Evolutionary conservation across 2,329 filamentous ascomycete genomes (phyloP).

Genomic region (Catunica adiposa): DNA sequence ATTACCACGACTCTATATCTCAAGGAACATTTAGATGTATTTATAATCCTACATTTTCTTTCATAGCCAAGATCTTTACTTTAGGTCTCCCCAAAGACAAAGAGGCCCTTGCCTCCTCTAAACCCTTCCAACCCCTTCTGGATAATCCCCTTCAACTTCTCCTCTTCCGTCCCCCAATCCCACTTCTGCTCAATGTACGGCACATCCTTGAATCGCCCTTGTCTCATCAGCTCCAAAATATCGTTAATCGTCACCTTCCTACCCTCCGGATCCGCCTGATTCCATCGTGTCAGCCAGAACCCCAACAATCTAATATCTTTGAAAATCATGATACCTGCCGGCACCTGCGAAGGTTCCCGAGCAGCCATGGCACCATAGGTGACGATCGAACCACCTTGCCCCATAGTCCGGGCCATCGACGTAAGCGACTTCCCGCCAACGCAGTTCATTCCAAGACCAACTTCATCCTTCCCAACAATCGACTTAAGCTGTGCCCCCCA

Average conservation of each 20-base stretch:
- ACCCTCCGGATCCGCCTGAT: conserved; percentile 51
- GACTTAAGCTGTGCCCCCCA: conserved; percentile 42
- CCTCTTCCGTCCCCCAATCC: conserved; percentile 63
- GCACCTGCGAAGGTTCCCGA: conserved; percentile 65
- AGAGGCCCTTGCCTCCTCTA: conserved; percentile 74
- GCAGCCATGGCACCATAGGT: conserved; percentile 87
- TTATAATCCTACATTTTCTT: neutral
- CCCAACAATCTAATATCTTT: conserved; percentile 77
- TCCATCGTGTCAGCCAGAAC: conserved; percentile 92
- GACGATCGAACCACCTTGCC: conserved; percentile 56
- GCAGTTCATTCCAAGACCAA: conserved; percentile 77
- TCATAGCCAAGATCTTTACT: no score
- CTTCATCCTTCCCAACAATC: conserved; percentile 54
- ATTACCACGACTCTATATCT: neutral
- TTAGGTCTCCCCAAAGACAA: conserved; percentile 54
- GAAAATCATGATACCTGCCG: conserved; percentile 80
- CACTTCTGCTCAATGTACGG: conserved; percentile 72
- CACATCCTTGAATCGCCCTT: conserved; percentile 64
- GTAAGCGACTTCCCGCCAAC: conserved; percentile 79
- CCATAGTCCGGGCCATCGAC: conserved; percentile 58
- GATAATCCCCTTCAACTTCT: conserved; percentile 53
- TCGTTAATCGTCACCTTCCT: conserved; percentile 73
- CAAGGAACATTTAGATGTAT: neutral
- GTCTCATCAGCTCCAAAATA: conserved; percentile 57
- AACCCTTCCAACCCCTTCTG: conserved; percentile 74